These are phyloP conservation scores for Vitis vinifera DNA, from an alignment of 164 flowering plant genomes.

Conservation along the genomic window DNA sequence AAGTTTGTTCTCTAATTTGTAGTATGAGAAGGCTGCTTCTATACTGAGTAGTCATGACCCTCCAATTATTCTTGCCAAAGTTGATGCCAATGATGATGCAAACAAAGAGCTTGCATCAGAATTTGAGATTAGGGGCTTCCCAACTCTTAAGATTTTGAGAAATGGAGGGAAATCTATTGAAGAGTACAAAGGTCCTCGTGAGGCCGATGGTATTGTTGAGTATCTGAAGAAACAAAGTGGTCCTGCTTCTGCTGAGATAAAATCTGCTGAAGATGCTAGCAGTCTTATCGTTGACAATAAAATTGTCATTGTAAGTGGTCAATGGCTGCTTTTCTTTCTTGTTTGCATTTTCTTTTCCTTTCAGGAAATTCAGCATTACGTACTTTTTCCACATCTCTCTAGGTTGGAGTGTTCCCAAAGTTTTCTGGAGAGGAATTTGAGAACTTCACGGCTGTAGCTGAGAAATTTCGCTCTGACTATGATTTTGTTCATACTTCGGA, in stretches of 20 bases:
- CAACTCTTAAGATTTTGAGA: slow-evolving; percentile 80
- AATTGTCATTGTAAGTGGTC: slow-evolving; percentile 58
- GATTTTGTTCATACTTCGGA: slow-evolving; percentile 81
- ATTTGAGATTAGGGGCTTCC: slow-evolving; percentile 69
- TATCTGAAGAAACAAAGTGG: slow-evolving; percentile 82
- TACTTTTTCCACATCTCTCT: slow-evolving; percentile 2
- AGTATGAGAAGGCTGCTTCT: slow-evolving; percentile 95
- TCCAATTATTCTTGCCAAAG: slow-evolving; percentile 72
- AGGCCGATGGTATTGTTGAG: slow-evolving; percentile 84
- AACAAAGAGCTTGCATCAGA: slow-evolving; percentile 68
- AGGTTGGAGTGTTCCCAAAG: slow-evolving; percentile 89
- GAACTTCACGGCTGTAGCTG: slow-evolving; percentile 60
- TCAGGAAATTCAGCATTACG: not conserved
- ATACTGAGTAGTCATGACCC: slow-evolving; percentile 63
- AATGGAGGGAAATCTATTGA: slow-evolving; percentile 70
- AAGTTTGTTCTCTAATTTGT: slow-evolving; percentile 11
- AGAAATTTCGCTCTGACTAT: slow-evolving; percentile 80
- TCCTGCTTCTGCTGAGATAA: slow-evolving; percentile 81
- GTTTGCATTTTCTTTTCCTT: not conserved
- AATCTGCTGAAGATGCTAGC: slow-evolving; percentile 61
- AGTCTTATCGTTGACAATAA: slow-evolving; percentile 52
- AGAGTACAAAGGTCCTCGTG: slow-evolving; percentile 92
- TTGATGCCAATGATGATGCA: slow-evolving; percentile 78
- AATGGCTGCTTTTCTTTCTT: not conserved
- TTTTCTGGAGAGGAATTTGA: slow-evolving; percentile 85